A percentile compares a stretch with the other conserved stretches of the same genome.
These are phyloP conservation scores for Pythium brassicae DNA, from an alignment of 352 stramenopile genomes.

Conservation along the genomic window DNA sequence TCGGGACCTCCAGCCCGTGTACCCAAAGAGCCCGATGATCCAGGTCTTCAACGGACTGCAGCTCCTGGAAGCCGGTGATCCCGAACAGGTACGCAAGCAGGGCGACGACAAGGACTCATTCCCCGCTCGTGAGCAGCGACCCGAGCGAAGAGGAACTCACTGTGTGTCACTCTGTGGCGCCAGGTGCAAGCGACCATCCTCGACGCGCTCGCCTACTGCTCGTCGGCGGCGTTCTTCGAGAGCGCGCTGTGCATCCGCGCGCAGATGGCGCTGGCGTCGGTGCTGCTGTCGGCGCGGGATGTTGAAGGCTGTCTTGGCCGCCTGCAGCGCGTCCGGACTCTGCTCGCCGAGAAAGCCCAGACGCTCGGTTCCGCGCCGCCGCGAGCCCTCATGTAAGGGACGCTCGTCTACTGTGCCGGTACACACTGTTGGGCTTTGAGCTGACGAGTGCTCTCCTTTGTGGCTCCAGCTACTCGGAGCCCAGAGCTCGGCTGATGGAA, in stretches of 20 bases:
- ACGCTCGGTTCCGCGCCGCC: constrained; percentile 31
- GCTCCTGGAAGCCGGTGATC: constrained; percentile 20
- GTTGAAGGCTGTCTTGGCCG: constrained; percentile 60
- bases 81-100: constrained; percentile 20
- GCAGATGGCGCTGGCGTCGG: constrained; percentile 47
- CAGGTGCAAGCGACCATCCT: constrained; percentile 45
- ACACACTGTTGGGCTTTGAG: not conserved
- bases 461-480: constrained; percentile 40
- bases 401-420: no score
- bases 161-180: not conserved
- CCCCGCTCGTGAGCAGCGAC: no score
- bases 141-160: not conserved
- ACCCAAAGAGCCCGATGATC: constrained; percentile 48
- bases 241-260: constrained; percentile 47
- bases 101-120: no score
- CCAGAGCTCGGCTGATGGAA: constrained; percentile 47
- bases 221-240: constrained; percentile 67
- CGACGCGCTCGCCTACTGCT: constrained; percentile 54
- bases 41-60: constrained; percentile 38
- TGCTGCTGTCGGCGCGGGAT: constrained; percentile 39
- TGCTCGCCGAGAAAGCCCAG: constrained; percentile 41
- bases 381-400: constrained; percentile 36
- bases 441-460: not conserved
- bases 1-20: constrained; percentile 11
- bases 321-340: constrained; percentile 31